Evolutionary conservation across 768 basidiomycete genomes (phyloP).

Genomic region (Boletus tylopilopsis): DNA sequence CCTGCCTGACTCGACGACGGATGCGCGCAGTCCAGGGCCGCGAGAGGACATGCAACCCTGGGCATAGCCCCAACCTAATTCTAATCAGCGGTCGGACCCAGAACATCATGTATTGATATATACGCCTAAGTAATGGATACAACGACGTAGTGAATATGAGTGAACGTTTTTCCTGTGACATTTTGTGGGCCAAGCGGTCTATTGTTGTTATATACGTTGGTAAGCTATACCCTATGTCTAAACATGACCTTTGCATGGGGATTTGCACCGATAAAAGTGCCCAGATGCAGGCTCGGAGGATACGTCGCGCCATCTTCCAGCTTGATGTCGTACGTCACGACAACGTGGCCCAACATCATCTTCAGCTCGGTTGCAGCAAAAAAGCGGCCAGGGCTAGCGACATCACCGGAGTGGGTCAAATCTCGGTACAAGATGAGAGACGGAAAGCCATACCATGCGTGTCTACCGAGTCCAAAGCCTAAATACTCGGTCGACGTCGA

Average conservation of each 20-base stretch:
- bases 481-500: slow-evolving; percentile 32
- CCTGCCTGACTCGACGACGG: too few relatives aligned
- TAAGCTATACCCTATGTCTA: not conserved
- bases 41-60: too few relatives aligned
- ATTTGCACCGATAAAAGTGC: not conserved
- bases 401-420: not conserved
- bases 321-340: slow-evolving; percentile 6
- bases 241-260: not conserved
- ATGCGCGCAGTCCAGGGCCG: too few relatives aligned
- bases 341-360: not conserved
- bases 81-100: too few relatives aligned
- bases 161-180: too few relatives aligned
- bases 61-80: too few relatives aligned
- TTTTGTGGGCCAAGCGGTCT: too few relatives aligned
- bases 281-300: not conserved
- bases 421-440: not conserved
- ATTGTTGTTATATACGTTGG: too few relatives aligned
- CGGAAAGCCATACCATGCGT: slow-evolving; percentile 5
- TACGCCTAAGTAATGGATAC: too few relatives aligned
- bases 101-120: too few relatives aligned
- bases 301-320: not conserved
- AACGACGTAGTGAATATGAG: too few relatives aligned
- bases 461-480: slow-evolving; percentile 34
- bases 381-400: not conserved
- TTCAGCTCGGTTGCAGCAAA: not conserved